These are phyloP conservation scores for Ogataea dorogensis DNA, from an alignment of 805 yeast species.

Conservation along the genomic window DNA sequence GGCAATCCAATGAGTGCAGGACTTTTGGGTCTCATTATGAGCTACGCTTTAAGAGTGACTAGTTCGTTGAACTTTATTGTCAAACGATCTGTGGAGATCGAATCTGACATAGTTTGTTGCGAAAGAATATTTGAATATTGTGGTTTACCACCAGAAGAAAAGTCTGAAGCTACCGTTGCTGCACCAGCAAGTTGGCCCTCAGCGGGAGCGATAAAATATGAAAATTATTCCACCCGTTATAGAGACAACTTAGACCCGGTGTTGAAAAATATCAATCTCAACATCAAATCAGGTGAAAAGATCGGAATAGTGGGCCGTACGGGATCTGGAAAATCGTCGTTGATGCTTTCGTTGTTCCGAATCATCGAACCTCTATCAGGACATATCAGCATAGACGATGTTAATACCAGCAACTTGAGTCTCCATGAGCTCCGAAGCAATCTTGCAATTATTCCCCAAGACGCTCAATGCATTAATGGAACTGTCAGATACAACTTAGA, in stretches of 20 bases:
- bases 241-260: slow-evolving; percentile 60
- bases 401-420: slow-evolving; percentile 51
- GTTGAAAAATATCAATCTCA: slow-evolving; percentile 44
- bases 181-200: slow-evolving; percentile 56
- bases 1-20: slow-evolving; percentile 51
- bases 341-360: slow-evolving; percentile 60
- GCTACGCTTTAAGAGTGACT: slow-evolving; percentile 59
- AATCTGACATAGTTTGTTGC: slow-evolving; percentile 70
- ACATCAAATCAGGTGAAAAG: slow-evolving; percentile 55
- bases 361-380: slow-evolving; percentile 58
- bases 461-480: slow-evolving; percentile 67
- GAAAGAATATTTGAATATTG: slow-evolving; percentile 93
- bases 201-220: slow-evolving; percentile 48
- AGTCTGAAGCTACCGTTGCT: slow-evolving; percentile 31
- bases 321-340: slow-evolving; percentile 71
- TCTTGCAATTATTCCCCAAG: slow-evolving; percentile 66
- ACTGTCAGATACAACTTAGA: slow-evolving; percentile 60
- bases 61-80: slow-evolving; percentile 54
- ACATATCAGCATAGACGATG: slow-evolving; percentile 51
- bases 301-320: slow-evolving; percentile 77
- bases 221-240: slow-evolving; percentile 56
- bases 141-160: slow-evolving; percentile 67
- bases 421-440: slow-evolving; percentile 54
- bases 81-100: slow-evolving; percentile 60
- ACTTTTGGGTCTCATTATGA: slow-evolving; percentile 62